phyloP scores from a whole-genome alignment of 257 asterid species.

The Forsythia viridissima region DNA sequence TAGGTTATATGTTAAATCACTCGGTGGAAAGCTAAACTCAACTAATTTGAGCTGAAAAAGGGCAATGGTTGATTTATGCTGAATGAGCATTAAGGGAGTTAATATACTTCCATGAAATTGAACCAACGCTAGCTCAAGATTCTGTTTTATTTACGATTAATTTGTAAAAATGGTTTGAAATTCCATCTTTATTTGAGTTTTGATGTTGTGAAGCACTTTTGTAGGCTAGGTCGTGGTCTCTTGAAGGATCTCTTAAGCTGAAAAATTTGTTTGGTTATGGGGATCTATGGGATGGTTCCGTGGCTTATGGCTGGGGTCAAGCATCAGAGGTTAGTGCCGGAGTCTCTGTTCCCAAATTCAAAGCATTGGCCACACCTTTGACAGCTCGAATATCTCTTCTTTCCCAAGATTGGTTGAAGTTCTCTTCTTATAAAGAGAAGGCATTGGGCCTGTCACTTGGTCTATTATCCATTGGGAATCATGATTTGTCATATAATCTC shows the following conservation, averaged over 20 bases:
- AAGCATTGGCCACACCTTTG: slow-evolving; percentile 59
- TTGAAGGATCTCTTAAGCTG: slow-evolving; percentile 73
- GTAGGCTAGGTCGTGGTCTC: slow-evolving; percentile 88
- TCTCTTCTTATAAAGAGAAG: slow-evolving; percentile 85
- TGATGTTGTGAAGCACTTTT: slow-evolving; percentile 38
- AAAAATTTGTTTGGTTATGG: slow-evolving; percentile 92
- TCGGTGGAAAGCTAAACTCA: background rate
- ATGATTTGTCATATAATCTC: slow-evolving; percentile 75
- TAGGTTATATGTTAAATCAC: background rate
- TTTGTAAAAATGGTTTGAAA: background rate
- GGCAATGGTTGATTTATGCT: background rate
- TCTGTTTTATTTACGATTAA: background rate
- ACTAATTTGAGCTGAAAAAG: background rate
- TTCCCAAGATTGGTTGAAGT: slow-evolving; percentile 97
- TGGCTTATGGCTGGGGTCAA: slow-evolving; percentile 89
- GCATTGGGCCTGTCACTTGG: slow-evolving; percentile 81
- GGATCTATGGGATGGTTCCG: slow-evolving; percentile 90
- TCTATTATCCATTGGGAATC: slow-evolving; percentile 65
- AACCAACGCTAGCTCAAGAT: background rate
- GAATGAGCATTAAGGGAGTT: background rate
- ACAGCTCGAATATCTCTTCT: slow-evolving; percentile 71
- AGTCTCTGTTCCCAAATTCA: slow-evolving; percentile 76
- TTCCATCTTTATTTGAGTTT: slow-evolving; percentile 22
- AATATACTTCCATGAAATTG: background rate
- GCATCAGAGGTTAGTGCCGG: slow-evolving; percentile 80